A percentile compares a stretch with the other conserved stretches of the same genome.
Evolutionary conservation across 768 basidiomycete species (phyloP).

Genomic region (Collybia mongolica): DNA sequence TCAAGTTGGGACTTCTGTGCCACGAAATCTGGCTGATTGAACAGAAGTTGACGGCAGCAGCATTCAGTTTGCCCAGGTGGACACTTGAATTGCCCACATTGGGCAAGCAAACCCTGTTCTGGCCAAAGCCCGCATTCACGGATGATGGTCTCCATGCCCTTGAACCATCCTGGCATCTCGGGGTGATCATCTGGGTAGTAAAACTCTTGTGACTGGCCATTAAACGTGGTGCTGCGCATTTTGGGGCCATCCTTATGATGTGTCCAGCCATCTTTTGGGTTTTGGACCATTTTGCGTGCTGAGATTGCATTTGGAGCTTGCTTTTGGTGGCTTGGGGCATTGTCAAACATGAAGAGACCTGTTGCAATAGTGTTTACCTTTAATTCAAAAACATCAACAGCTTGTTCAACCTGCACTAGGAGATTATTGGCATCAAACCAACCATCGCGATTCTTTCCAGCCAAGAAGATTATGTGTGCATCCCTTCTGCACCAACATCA

Average conservation of each 20-base stretch:
- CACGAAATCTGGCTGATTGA: slow-evolving; percentile 16
- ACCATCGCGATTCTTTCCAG: not conserved
- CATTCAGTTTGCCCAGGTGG: slow-evolving; percentile 12
- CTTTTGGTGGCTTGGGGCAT: slow-evolving; percentile 13
- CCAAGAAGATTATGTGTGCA: not conserved
- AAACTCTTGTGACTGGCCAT: slow-evolving; percentile 25
- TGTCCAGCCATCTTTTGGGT: slow-evolving; percentile 11
- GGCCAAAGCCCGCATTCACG: slow-evolving; percentile 19
- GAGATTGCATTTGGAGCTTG: slow-evolving; percentile 22
- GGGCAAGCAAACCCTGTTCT: slow-evolving; percentile 15
- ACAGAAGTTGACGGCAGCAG: slow-evolving; percentile 15
- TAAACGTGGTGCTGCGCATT: slow-evolving; percentile 19
- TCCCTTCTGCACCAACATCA: not conserved
- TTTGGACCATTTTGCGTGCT: slow-evolving; percentile 25
- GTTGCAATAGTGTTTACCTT: not conserved
- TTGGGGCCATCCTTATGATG: slow-evolving; percentile 11
- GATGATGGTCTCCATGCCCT: too few relatives aligned
- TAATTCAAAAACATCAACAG: not conserved
- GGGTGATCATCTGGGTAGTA: slow-evolving; percentile 30
- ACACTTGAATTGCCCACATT: slow-evolving; percentile 23
- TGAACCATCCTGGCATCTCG: slow-evolving; percentile 29
- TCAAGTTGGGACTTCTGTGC: slow-evolving; percentile 24
- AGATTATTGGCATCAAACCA: not conserved
- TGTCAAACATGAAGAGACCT: slow-evolving; percentile 11
- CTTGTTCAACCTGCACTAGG: not conserved